Percentiles rank a stretch among this genome's conserved stretches.
Evolutionary conservation across 805 yeast genomes (phyloP).

Genomic region (Wickerhamomyces alni): DNA sequence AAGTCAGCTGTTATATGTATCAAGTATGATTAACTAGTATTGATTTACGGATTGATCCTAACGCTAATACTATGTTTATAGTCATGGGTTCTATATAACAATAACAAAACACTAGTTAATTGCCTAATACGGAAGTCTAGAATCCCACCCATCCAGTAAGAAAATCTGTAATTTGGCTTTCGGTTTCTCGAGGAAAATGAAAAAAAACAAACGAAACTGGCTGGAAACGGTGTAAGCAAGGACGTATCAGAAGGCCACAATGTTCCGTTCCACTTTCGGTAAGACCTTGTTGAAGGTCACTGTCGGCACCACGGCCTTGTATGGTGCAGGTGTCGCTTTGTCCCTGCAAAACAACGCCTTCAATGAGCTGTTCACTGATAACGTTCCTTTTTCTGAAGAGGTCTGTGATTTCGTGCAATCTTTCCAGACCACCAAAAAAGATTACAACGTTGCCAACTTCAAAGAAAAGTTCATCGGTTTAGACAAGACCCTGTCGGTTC

Average conservation of each 20-base stretch:
- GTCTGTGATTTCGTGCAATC: slow-evolving; percentile 46
- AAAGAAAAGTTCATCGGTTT: slow-evolving; percentile 32
- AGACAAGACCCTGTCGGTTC: slow-evolving; percentile 33
- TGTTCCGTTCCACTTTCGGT: slow-evolving; percentile 26
- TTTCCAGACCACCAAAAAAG: slow-evolving; percentile 18
- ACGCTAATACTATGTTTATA: no score
- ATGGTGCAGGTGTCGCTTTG: slow-evolving; percentile 55
- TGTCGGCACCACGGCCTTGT: slow-evolving; percentile 32
- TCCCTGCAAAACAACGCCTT: slow-evolving; percentile 52
- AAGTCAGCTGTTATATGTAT: no score
- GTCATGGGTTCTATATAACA: no score
- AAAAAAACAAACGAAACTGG: background rate
- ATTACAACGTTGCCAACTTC: slow-evolving; percentile 28
- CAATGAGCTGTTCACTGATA: slow-evolving; percentile 56
- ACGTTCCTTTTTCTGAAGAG: slow-evolving; percentile 58
- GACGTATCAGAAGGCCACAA: slow-evolving; percentile 1
- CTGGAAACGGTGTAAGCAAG: background rate
- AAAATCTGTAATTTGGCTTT: background rate
- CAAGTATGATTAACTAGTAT: no score
- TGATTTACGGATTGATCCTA: no score
- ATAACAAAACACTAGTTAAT: no score
- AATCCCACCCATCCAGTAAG: background rate
- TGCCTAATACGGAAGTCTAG: slow-evolving; percentile 1
- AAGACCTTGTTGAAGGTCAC: slow-evolving; percentile 26
- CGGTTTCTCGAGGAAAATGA: no score